Conservation (phyloP, 129 eudicot species). For the Centrapalus pauciflorus region DNA sequence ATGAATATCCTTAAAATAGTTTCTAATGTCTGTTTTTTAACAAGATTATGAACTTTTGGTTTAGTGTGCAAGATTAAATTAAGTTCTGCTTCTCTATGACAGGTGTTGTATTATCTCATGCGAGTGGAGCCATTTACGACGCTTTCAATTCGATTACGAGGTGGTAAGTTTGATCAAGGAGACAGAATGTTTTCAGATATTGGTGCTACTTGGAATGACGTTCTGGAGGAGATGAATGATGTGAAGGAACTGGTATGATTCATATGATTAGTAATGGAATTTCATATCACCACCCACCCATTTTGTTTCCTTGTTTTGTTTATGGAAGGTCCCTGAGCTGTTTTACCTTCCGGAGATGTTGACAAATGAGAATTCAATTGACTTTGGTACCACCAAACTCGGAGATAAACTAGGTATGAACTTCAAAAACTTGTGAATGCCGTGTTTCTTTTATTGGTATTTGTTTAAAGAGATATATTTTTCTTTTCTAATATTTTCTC, state of each 20-base stretch:
- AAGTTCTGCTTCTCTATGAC: slow-evolving; percentile 10
- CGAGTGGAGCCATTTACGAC: slow-evolving; percentile 90
- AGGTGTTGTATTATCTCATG: slow-evolving; percentile 84
- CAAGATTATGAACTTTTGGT: background rate
- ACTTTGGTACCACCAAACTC: slow-evolving; percentile 77
- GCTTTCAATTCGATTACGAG: slow-evolving; percentile 71
- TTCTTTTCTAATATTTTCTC: background rate
- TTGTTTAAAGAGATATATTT: background rate
- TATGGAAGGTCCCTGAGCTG: slow-evolving; percentile 79
- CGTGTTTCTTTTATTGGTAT: background rate
- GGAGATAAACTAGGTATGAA: slow-evolving; percentile 85
- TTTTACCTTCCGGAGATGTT: slow-evolving; percentile 87
- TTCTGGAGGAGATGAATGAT: slow-evolving; percentile 82
- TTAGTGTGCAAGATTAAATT: background rate
- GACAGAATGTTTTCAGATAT: slow-evolving; percentile 90
- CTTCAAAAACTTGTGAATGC: background rate
- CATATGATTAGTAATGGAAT: background rate
- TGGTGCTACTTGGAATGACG: slow-evolving; percentile 87
- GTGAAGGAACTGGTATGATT: slow-evolving; percentile 83
- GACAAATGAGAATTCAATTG: slow-evolving; percentile 76
- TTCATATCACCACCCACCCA: background rate
- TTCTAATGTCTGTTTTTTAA: background rate
- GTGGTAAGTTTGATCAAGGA: slow-evolving; percentile 80
- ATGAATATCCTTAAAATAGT: background rate
- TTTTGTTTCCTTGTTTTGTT: slow-evolving; percentile 8